Percentiles rank a stretch among this genome's conserved stretches.
Conservation (phyloP, 257 asterid species). For the Plantago major region DNA sequence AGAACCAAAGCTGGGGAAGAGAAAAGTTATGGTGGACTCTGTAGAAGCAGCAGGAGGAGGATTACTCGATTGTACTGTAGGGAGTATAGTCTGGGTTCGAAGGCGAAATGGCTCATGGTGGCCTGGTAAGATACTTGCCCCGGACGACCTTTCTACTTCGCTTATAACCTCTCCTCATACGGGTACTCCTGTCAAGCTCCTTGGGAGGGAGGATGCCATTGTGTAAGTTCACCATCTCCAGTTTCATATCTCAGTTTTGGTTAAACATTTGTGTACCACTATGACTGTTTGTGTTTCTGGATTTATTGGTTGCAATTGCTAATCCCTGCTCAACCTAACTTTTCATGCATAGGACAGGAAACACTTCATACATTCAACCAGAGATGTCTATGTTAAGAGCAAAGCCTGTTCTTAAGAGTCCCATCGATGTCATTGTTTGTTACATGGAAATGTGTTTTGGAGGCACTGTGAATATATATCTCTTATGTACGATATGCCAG, state of each 20-base stretch:
- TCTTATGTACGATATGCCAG: no score
- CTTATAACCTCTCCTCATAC: constrained; percentile 91
- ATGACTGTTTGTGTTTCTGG: constrained; percentile 16
- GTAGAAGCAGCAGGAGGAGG: constrained; percentile 54
- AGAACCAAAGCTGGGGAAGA: no score
- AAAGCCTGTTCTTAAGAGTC: no score
- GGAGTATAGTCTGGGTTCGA: constrained; percentile 99
- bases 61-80: constrained; percentile 66
- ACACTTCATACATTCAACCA: no score
- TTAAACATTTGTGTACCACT: constrained; percentile 5
- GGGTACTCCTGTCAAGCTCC: constrained; percentile 99
- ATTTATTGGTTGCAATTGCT: constrained; percentile 17
- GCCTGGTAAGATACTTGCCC: constrained; percentile 96
- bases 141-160: constrained; percentile 79
- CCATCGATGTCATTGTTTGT: no score
- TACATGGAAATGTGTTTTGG: no score
- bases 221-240: constrained; percentile 83
- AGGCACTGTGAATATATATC: no score
- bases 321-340: no score
- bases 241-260: constrained; percentile 11
- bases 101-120: constrained; percentile 99
- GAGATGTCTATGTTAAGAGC: no score
- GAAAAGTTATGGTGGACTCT: constrained; percentile 67
- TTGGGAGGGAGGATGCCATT: constrained; percentile 99
- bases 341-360: not conserved